Evolutionary conservation across 2,329 filamentous ascomycete genomes (phyloP).

Genomic region (Nannizzia gypsea): DNA sequence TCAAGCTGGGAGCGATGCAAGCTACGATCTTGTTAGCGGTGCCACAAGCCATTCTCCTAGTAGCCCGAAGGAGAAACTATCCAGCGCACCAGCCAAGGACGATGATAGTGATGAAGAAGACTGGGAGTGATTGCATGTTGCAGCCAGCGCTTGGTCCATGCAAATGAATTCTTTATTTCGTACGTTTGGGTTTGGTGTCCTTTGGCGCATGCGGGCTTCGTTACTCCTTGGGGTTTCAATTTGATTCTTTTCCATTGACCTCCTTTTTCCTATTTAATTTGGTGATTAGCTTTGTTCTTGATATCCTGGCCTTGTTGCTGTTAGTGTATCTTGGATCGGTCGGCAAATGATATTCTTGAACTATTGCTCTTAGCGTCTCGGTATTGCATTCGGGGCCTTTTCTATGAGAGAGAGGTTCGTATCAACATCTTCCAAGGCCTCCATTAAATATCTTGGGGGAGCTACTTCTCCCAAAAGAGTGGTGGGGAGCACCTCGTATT

Average conservation of each 20-base stretch:
- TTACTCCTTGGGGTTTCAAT: neutral
- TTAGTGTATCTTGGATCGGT: neutral
- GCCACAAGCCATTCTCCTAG: constrained; percentile 65
- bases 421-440: too few species aligned
- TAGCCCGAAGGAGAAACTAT: constrained; percentile 45
- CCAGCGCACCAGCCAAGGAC: constrained; percentile 34
- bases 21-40: constrained; percentile 86
- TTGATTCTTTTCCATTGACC: neutral
- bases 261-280: neutral
- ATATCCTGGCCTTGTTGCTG: neutral
- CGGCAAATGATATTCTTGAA: neutral
- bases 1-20: constrained; percentile 84
- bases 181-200: neutral
- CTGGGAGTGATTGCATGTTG: constrained; percentile 50
- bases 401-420: neutral
- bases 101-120: constrained; percentile 59
- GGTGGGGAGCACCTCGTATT: constrained; percentile 13
- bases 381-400: neutral
- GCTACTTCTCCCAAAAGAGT: constrained; percentile 16
- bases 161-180: neutral
- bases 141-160: neutral
- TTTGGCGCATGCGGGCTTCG: neutral
- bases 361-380: neutral
- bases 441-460: neutral
- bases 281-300: neutral